These are phyloP conservation scores for Coemansia sp. DNA, from an alignment of 192 early-diverging fungal species.

Conservation along the genomic window DNA sequence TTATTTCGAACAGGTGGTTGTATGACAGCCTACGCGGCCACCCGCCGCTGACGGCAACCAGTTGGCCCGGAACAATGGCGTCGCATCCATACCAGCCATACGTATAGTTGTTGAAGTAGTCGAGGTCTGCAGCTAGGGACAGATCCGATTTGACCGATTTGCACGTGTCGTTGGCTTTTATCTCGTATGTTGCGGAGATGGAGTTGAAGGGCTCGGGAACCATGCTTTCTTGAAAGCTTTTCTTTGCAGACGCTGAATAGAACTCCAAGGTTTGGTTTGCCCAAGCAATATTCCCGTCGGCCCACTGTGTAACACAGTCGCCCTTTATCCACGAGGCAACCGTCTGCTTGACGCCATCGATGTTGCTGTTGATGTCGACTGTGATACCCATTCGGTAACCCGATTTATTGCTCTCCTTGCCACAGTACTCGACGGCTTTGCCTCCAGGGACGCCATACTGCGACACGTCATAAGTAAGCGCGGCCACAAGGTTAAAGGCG, in stretches of 20 bases:
- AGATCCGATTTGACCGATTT: neutral
- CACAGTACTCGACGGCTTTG: conserved; percentile 2
- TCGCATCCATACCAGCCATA: conserved; percentile 3
- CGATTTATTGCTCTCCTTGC: neutral
- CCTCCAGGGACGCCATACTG: conserved; percentile 1
- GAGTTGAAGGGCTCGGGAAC: neutral
- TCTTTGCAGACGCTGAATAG: neutral
- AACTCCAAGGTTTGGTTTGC: neutral
- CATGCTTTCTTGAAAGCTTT: neutral
- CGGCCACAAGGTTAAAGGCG: neutral
- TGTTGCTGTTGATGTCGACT: conserved; percentile 2
- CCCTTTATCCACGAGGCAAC: conserved; percentile 1
- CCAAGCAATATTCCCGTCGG: neutral
- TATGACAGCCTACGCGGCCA: neutral
- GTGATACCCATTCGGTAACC: neutral
- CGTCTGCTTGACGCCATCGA: neutral
- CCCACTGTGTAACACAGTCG: conserved; percentile 2
- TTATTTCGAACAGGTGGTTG: neutral
- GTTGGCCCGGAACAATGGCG: neutral
- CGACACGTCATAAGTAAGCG: neutral
- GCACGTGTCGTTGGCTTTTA: neutral
- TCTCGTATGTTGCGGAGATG: neutral
- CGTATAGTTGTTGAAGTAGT: neutral
- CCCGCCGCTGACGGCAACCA: neutral
- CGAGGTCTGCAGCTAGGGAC: neutral